Percentiles rank a stretch among this genome's conserved stretches.
Evolutionary conservation across 2,329 filamentous ascomycete species (phyloP).

Genomic region (Neonectria hederae): DNA sequence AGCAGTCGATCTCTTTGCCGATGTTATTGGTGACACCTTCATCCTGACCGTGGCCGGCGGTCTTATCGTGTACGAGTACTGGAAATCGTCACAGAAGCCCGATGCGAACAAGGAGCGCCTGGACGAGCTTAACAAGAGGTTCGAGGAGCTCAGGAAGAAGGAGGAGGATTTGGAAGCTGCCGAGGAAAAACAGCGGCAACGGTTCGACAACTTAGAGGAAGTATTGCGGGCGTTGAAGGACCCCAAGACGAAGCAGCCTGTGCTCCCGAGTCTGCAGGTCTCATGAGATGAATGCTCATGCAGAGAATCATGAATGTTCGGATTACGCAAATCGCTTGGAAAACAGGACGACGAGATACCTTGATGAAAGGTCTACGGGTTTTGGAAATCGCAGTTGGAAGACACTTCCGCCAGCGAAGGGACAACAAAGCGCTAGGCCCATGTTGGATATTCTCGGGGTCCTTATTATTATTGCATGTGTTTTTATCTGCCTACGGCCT

Average conservation of each 20-base stretch:
- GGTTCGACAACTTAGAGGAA: slow-evolving; percentile 64
- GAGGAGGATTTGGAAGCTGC: slow-evolving; percentile 60
- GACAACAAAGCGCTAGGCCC: neutral
- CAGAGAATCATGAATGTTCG: neutral
- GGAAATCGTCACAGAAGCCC: slow-evolving; percentile 67
- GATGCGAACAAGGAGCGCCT: slow-evolving; percentile 65
- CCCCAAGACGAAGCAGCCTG: slow-evolving; percentile 65
- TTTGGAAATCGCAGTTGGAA: slow-evolving; percentile 1
- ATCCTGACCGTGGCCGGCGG: slow-evolving; percentile 67
- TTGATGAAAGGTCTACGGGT: neutral
- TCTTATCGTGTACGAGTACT: slow-evolving; percentile 70
- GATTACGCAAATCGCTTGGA: neutral
- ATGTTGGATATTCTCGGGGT: slow-evolving; percentile 5
- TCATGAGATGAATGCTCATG: slow-evolving; percentile 7
- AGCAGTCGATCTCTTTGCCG: slow-evolving; percentile 73
- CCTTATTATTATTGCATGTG: neutral
- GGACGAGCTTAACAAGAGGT: slow-evolving; percentile 57
- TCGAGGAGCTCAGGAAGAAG: slow-evolving; percentile 60
- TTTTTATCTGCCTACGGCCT: slow-evolving; percentile 10
- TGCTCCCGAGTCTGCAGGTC: slow-evolving; percentile 54
- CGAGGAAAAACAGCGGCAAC: slow-evolving; percentile 56
- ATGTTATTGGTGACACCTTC: slow-evolving; percentile 71
- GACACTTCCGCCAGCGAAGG: neutral
- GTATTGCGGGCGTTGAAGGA: slow-evolving; percentile 62
- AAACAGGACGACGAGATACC: neutral